Evolutionary conservation across 768 basidiomycete species (phyloP).

Genomic region (Infundibulicybe gibba): DNA sequence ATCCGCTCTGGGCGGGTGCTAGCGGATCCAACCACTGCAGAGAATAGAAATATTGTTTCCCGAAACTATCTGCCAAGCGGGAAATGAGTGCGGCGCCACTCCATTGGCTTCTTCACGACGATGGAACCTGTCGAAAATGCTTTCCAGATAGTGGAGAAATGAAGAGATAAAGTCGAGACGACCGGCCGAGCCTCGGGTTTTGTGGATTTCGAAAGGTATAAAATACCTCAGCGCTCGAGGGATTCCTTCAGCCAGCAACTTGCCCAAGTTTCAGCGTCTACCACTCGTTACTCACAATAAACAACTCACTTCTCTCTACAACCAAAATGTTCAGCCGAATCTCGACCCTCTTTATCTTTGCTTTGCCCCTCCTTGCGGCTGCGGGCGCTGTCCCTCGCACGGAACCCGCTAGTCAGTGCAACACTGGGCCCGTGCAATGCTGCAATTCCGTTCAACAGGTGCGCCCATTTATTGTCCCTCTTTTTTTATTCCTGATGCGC

Average conservation of each 20-base stretch:
- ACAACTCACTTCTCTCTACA: slow-evolving; percentile 1
- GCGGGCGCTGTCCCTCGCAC: slow-evolving; percentile 8
- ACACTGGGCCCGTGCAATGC: slow-evolving; percentile 12
- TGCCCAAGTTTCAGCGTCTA: background rate
- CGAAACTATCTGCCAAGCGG: too few relatives aligned
- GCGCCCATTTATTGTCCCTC: background rate
- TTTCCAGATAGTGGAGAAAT: too few relatives aligned
- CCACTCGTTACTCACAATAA: background rate
- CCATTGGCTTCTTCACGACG: too few relatives aligned
- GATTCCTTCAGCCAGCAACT: background rate
- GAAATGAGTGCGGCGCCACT: too few relatives aligned
- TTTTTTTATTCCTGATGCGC: too few relatives aligned
- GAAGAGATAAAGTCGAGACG: too few relatives aligned
- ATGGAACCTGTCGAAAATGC: too few relatives aligned
- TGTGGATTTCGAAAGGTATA: background rate
- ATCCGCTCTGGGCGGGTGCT: too few relatives aligned
- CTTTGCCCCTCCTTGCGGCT: slow-evolving; percentile 5
- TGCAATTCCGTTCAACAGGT: slow-evolving; percentile 12
- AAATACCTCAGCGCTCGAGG: background rate
- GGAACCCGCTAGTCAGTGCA: slow-evolving; percentile 8
- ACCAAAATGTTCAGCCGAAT: slow-evolving; percentile 8
- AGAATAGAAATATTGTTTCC: too few relatives aligned
- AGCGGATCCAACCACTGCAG: too few relatives aligned
- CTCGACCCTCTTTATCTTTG: slow-evolving; percentile 4
- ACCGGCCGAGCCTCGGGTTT: too few relatives aligned